Base-by-base conservation (phyloP, 2,329 filamentous ascomycete species). In the Elsinoe batatas region DNA sequence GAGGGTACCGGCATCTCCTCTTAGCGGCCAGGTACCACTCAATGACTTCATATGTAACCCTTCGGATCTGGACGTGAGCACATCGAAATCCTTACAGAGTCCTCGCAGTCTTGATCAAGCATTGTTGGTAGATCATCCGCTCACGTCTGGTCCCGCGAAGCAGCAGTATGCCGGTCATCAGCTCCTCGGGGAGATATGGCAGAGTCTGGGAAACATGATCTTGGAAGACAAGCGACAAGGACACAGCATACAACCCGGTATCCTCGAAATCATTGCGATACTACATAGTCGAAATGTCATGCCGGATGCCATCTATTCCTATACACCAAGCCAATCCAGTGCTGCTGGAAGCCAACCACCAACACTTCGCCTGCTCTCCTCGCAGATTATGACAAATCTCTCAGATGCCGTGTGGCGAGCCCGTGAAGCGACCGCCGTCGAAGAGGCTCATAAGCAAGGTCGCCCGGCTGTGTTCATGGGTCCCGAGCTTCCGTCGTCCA, bases 391-490 rank as follows among this genome's bases (percentile, higher is more conserved):
- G 22, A 74, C 72, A 0, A 73, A 75, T 3, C 62, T 78, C 33
- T 75, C 75, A 3, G 76, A 78, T 63, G 75, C 76, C 2, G 71
- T 71, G 1, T 77, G 74, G 75, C 69, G 68, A 51, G 74, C 72
- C 5, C 73, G 74, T 50, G 73, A 76, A 61, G 63, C 64, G 53
- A 54, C 64, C 2, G 61, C 64, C 10, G 46, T 63, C 1, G 64
- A 65, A 37, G 60, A 64, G 43, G 61, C 64, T 8, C 57, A 63
- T 59, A 60, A 60, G n/a, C 61, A 63, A 22, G 70, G 71, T n/a
- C 66, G 65, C 2, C 62, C 65, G 3, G 72, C 73, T 53, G 51
- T 57, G 2, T 69, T 71, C 37, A 62, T 74, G 10, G 68, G 71
- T 2, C 71, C 71, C 12, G 72, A 74, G 57, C 70, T 74, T 30